A percentile compares a stretch with the other conserved stretches of the same genome.
These are phyloP conservation scores for Isabelozyma gotoi DNA, from an alignment of 805 yeast genomes.

Conservation along the genomic window DNA sequence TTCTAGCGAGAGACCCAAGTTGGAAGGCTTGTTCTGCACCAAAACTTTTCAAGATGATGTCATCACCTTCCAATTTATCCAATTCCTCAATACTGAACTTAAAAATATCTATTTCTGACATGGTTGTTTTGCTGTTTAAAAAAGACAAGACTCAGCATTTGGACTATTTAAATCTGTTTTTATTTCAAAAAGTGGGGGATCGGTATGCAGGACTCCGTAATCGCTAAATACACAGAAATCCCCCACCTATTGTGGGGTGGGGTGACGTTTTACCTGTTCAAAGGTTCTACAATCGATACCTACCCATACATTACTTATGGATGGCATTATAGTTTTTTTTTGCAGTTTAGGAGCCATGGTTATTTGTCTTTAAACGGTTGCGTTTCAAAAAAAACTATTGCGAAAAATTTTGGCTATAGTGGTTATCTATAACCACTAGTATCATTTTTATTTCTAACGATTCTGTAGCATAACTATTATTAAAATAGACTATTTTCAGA, in stretches of 20 bases:
- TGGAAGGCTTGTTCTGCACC: constrained; percentile 43
- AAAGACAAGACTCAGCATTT: neutral
- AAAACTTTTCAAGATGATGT: constrained; percentile 21
- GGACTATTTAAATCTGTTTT: too few species aligned
- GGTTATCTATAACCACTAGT: neutral
- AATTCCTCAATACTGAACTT: constrained; percentile 11
- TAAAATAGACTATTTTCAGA: too few species aligned
- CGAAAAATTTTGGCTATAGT: neutral
- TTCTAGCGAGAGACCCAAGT: constrained; percentile 43
- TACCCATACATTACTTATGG: too few species aligned
- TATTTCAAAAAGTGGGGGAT: too few species aligned
- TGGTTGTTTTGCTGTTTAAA: neutral
- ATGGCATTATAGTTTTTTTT: too few species aligned
- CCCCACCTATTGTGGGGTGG: too few species aligned
- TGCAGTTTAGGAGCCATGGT: too few species aligned
- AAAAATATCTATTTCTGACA: neutral
- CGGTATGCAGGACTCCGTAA: neutral
- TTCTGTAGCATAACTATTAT: too few species aligned
- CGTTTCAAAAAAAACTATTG: neutral
- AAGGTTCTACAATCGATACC: too few species aligned
- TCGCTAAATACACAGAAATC: neutral
- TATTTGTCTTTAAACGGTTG: too few species aligned
- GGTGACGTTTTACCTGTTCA: too few species aligned
- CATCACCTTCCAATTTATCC: constrained; percentile 19
- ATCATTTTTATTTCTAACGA: neutral